phyloP scores from a whole-genome alignment of 257 asterid species.

The Forsythia suspensa region DNA sequence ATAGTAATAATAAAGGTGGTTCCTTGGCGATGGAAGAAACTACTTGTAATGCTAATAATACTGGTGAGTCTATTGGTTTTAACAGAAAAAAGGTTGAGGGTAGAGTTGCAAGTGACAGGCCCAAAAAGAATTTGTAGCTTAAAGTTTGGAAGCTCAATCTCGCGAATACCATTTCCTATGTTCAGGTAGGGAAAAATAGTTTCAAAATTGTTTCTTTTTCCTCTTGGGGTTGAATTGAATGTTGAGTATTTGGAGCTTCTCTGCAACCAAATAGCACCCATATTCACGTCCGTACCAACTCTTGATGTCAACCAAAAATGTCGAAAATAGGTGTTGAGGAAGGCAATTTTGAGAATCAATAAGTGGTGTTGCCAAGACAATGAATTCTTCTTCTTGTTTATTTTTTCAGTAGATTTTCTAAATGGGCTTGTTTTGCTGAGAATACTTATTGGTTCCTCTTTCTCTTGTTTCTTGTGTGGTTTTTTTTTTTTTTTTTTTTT shows the following conservation, averaged over 20 bases:
- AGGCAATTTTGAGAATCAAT: no score
- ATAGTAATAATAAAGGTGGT: conserved; percentile 34
- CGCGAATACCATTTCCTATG: conserved; percentile 69
- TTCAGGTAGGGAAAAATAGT: conserved; percentile 48
- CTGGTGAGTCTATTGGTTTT: conserved; percentile 46
- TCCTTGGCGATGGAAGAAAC: conserved; percentile 48
- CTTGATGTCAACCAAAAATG: no score
- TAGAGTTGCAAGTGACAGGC: conserved; percentile 50
- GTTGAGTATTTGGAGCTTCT: background rate
- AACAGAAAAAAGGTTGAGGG: conserved; percentile 86
- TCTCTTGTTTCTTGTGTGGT: no score
- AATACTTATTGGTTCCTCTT: no score
- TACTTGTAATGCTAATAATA: conserved; percentile 13
- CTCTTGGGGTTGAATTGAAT: background rate
- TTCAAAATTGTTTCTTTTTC: background rate
- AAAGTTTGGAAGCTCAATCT: conserved; percentile 79
- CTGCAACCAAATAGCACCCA: no score
- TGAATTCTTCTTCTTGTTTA: no score
- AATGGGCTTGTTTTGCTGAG: no score
- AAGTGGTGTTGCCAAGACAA: no score
- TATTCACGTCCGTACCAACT: no score
- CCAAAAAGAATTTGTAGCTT: conserved; percentile 61
- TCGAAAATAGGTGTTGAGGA: no score
- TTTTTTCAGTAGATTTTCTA: no score
- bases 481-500: no score